phyloP scores from a whole-genome alignment of 176 grass and related monocot genomes.

The Cenchrus fungigraminus region DNA sequence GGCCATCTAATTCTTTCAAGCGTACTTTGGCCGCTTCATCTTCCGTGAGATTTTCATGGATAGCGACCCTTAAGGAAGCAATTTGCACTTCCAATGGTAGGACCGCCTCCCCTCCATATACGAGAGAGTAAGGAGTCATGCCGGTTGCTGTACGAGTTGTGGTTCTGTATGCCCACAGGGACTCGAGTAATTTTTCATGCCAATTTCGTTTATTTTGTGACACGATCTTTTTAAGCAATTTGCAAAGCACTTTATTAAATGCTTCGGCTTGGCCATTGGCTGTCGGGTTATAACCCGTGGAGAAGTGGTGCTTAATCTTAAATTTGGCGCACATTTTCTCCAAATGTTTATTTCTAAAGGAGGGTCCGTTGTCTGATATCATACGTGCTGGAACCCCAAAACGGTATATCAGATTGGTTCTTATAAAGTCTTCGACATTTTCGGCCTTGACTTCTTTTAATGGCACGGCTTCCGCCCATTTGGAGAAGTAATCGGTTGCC shows the following conservation, averaged over 20 bases:
- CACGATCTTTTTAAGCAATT: background rate
- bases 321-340: background rate
- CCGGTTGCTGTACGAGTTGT: background rate
- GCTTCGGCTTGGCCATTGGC: background rate
- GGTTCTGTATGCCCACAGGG: constrained; percentile 8
- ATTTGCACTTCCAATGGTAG: background rate
- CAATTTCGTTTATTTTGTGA: background rate
- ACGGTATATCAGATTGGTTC: background rate
- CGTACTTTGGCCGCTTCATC: background rate
- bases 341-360: background rate
- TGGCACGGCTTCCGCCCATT: background rate
- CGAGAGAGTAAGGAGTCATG: background rate
- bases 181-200: background rate
- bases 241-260: background rate
- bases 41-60: background rate
- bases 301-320: background rate
- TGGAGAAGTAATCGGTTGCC: background rate
- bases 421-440: background rate
- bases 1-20: background rate
- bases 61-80: background rate
- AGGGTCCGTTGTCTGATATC: background rate
- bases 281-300: background rate
- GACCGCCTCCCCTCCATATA: background rate
- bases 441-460: background rate
- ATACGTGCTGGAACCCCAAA: background rate